phyloP scores from a whole-genome alignment of 164 flowering plant genomes.

The Liriodendron chinense region DNA sequence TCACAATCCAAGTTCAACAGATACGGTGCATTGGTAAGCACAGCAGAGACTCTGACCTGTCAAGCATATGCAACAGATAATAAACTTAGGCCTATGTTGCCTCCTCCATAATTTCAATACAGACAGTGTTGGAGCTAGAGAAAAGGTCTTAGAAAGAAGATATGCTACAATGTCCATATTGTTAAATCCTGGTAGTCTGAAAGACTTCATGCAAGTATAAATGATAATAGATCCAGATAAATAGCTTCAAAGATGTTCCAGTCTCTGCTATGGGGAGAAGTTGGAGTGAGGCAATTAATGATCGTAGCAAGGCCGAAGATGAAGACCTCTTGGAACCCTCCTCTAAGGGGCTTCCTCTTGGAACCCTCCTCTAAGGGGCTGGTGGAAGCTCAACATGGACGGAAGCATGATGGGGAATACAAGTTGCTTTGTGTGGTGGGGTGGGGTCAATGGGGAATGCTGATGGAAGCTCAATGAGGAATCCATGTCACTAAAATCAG shows the following conservation, averaged over 20 bases:
- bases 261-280: no score
- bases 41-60: conserved; percentile 92
- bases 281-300: no score
- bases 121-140: neutral
- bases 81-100: neutral
- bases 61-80: conserved; percentile 6
- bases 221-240: neutral
- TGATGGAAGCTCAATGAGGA: no score
- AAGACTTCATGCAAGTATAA: neutral
- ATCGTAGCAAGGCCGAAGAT: no score
- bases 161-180: neutral
- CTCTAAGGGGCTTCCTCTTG: no score
- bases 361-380: no score
- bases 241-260: neutral
- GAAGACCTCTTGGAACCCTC: no score
- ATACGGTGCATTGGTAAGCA: conserved; percentile 95
- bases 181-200: neutral
- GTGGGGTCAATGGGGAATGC: no score
- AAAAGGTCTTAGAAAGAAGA: neutral
- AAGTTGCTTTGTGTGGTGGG: no score
- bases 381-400: no score
- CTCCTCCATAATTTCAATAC: neutral
- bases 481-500: no score
- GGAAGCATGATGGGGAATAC: no score
- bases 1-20: conserved; percentile 98